Percentiles rank a stretch among this genome's conserved stretches.
These are phyloP conservation scores for Penicillium coffeae DNA, from an alignment of 495 filamentous ascomycete genomes.

Conservation along the genomic window DNA sequence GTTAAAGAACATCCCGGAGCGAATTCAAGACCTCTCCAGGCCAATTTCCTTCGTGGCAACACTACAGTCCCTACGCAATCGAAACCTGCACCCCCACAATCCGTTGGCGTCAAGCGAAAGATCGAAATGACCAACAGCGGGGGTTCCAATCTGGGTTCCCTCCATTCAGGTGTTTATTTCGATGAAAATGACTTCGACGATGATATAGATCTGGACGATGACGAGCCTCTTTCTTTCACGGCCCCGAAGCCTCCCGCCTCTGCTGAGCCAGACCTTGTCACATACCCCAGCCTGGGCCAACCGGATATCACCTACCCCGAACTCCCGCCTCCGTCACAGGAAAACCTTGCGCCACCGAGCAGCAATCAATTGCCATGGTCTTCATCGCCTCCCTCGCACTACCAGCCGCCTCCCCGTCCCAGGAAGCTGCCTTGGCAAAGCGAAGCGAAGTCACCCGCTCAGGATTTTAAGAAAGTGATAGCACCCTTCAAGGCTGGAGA, in stretches of 20 bases:
- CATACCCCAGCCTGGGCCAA: conserved; percentile 21
- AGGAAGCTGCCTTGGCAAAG: conserved; percentile 55
- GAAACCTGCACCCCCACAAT: conserved; percentile 23
- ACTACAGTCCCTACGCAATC: conserved; percentile 17
- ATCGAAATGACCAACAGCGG: conserved; percentile 34
- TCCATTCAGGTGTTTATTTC: conserved; percentile 47
- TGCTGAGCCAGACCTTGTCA: conserved; percentile 16
- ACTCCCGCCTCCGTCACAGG: conserved; percentile 33
- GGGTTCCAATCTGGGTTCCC: conserved; percentile 35
- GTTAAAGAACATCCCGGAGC: conserved; percentile 37
- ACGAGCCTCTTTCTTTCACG: conserved; percentile 33
- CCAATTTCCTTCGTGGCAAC: conserved; percentile 28
- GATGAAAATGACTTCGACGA: conserved; percentile 56
- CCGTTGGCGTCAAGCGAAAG: conserved; percentile 41
- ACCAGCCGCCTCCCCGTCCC: conserved; percentile 44
- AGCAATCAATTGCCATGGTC: conserved; percentile 60
- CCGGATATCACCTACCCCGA: conserved; percentile 40
- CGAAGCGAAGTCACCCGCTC: conserved; percentile 26
- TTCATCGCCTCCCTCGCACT: conserved; percentile 55
- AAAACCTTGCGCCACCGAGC: conserved; percentile 39
- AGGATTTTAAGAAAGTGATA: not conserved
- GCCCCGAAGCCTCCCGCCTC: conserved; percentile 18
- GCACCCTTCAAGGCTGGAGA: conserved; percentile 2
- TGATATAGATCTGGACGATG: conserved; percentile 43
- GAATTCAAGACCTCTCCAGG: conserved; percentile 34